Evolutionary conservation across 805 yeast genomes (phyloP).

Genomic region (Candida vaughaniae): DNA sequence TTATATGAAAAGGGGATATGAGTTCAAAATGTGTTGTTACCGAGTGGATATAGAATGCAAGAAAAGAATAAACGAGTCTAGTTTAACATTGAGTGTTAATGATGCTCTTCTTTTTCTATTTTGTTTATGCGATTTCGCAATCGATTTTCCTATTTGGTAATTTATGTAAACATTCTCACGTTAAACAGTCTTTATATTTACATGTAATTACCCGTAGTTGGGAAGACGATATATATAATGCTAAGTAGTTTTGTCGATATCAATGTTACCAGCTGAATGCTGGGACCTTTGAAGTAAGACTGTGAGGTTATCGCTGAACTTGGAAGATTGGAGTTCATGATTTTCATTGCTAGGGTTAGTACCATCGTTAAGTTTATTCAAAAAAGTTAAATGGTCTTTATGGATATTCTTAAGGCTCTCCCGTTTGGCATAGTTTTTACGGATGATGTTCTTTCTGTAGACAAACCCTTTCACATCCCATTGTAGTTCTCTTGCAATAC

Average conservation of each 20-base stretch:
- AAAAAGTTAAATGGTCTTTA: slow-evolving; percentile 17
- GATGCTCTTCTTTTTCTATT: background rate
- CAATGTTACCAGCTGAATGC: slow-evolving; percentile 4
- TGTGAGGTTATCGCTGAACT: slow-evolving; percentile 2
- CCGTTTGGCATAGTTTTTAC: slow-evolving; percentile 21
- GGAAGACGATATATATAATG: too few species aligned
- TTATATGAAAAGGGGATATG: background rate
- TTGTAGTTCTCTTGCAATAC: slow-evolving; percentile 32
- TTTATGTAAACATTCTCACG: slow-evolving; percentile 2
- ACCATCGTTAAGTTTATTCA: too few species aligned
- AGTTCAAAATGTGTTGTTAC: too few species aligned
- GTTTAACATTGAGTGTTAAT: background rate
- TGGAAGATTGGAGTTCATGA: too few species aligned
- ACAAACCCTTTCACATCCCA: slow-evolving; percentile 37
- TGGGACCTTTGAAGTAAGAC: slow-evolving; percentile 1
- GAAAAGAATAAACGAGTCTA: background rate
- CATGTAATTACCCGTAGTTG: too few species aligned
- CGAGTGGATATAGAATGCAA: too few species aligned
- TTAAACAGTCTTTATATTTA: slow-evolving; percentile 2
- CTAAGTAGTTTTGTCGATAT: slow-evolving; percentile 13
- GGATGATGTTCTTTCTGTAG: slow-evolving; percentile 24
- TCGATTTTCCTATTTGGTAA: slow-evolving; percentile 4
- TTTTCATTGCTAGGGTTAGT: too few species aligned
- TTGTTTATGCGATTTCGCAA: slow-evolving; percentile 6
- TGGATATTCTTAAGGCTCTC: slow-evolving; percentile 18